Base-by-base conservation (phyloP, 345 rosid genomes). In the Clarkia xantiana region DNA sequence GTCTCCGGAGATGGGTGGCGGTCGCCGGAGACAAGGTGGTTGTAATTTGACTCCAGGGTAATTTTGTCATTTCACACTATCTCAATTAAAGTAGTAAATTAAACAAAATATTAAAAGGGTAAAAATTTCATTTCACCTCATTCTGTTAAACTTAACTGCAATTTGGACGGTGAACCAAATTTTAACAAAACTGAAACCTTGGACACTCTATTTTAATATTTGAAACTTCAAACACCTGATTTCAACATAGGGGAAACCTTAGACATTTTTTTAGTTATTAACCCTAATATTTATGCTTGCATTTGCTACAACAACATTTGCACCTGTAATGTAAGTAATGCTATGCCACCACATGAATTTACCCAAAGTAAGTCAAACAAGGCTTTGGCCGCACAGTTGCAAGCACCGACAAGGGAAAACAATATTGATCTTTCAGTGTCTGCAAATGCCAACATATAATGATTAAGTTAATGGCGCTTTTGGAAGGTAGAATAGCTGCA, bases 361-460 rank as follows among this genome's bases (percentile, higher is more conserved):
- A 53, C 66, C 15, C 84, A 71, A 57, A 81, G 72, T 59, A 54
- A 74, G 69, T 77, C 77, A 34, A 76, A 56, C 68, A 81, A 76
- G 8, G 83, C 79, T 19, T 51, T 81, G 69, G 78, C 87, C 63
- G 83, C 86, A 50, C 99, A 87, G 71, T 54, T 81, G 72, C 91
- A 87, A 55, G 78, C 75, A 44, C 84, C 87, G 95, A 97, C 83
- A 54, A 73, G 71, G 51, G 95, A 87, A 67, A 78, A 67, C 23
- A 84, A 87, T 69, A 71, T 93, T 62, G 99, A 93, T 72, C 69
- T 84, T 54, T 74, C 95, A n/a, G 87, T 67, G 48, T 97, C 99
- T 63, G 86, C 75, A 67, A 84, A 93, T 67, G 84, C 88, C 63
- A 87, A 64, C 67, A 70, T 87, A 70, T 87, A 79, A 63, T 84